phyloP scores from a whole-genome alignment of 2,329 filamentous ascomycete species.

The Fusarium cicatricum region DNA sequence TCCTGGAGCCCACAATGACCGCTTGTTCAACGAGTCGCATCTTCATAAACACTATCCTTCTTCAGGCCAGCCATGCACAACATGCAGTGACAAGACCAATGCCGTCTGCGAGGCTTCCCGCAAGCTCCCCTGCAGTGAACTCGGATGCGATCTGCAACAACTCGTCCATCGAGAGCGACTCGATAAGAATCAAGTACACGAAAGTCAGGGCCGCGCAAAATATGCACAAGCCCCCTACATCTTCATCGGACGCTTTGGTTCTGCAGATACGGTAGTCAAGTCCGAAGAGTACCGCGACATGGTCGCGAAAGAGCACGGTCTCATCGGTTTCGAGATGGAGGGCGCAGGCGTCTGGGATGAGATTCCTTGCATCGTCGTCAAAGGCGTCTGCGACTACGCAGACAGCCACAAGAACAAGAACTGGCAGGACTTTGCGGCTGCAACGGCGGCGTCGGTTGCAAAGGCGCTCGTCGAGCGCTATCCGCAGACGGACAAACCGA shows the following conservation, averaged over 20 bases:
- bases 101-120: background rate
- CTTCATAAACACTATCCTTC: slow-evolving; percentile 9
- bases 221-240: slow-evolving; percentile 26
- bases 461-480: slow-evolving; percentile 45
- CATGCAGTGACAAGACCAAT: background rate
- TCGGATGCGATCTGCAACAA: background rate
- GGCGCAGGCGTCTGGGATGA: slow-evolving; percentile 44
- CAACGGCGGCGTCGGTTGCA: slow-evolving; percentile 52
- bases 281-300: slow-evolving; percentile 47
- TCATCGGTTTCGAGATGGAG: slow-evolving; percentile 47
- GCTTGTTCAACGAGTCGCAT: slow-evolving; percentile 24
- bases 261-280: slow-evolving; percentile 50
- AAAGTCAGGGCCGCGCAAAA: background rate
- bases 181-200: background rate
- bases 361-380: slow-evolving; percentile 50
- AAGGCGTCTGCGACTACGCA: slow-evolving; percentile 49
- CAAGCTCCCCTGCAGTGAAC: background rate
- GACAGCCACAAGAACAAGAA: slow-evolving; percentile 36
- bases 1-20: slow-evolving; percentile 39
- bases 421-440: slow-evolving; percentile 52
- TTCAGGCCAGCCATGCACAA: background rate
- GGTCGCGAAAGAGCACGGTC: slow-evolving; percentile 30
- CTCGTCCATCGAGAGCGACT: background rate
- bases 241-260: slow-evolving; percentile 49
- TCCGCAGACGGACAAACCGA: background rate